These are phyloP conservation scores for Kondoa malvinella DNA, from an alignment of 768 basidiomycete genomes.

Conservation along the genomic window DNA sequence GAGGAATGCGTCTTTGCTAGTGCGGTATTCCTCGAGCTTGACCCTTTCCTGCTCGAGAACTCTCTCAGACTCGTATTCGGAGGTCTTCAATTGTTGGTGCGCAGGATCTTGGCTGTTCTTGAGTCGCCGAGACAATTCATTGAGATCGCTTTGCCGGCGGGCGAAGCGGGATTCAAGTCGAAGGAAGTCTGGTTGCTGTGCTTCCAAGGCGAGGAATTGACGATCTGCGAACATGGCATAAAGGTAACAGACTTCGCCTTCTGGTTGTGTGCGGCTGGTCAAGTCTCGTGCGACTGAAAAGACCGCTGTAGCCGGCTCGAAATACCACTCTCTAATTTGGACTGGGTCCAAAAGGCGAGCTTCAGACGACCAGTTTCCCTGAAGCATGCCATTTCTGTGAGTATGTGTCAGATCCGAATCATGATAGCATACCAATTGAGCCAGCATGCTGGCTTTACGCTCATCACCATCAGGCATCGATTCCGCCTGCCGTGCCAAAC, in stretches of 20 bases:
- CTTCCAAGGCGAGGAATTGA: conserved; percentile 56
- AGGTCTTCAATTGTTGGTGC: conserved; percentile 35
- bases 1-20: conserved; percentile 47
- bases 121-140: conserved; percentile 29
- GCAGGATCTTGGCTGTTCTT: conserved; percentile 28
- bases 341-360: conserved; percentile 65
- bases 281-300: conserved; percentile 20
- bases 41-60: conserved; percentile 44
- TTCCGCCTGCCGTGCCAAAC: conserved; percentile 33
- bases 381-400: conserved; percentile 1
- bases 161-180: conserved; percentile 55
- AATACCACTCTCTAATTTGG: conserved; percentile 53
- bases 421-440: conserved; percentile 37
- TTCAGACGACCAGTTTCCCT: conserved; percentile 84
- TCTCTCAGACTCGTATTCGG: conserved; percentile 30
- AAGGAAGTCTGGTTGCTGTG: conserved; percentile 48
- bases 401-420: neutral
- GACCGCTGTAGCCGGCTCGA: conserved; percentile 44
- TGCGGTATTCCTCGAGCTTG: conserved; percentile 35
- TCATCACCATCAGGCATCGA: neutral
- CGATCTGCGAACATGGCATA: conserved; percentile 79
- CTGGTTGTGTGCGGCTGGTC: neutral
- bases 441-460: conserved; percentile 30
- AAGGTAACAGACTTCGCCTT: conserved; percentile 46
- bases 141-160: conserved; percentile 56